These are phyloP conservation scores for Aspergillus heteromorphus DNA, from an alignment of 495 filamentous ascomycete genomes.

Conservation along the genomic window DNA sequence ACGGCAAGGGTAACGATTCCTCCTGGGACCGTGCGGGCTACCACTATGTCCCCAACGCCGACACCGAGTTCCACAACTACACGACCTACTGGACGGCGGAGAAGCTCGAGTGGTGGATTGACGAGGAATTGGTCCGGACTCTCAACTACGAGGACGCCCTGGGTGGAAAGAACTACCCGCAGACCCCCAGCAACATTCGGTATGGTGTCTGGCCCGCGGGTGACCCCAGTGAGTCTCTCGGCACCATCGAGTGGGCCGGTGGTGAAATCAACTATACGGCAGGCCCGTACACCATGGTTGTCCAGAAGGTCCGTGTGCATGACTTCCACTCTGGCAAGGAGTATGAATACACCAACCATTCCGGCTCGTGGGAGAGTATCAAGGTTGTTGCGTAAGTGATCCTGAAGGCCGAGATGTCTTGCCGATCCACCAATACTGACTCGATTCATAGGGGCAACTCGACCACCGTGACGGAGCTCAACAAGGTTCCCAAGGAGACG, in stretches of 20 bases:
- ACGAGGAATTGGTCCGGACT: conserved; percentile 63
- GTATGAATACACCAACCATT: conserved; percentile 63
- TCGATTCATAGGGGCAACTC: conserved; percentile 54
- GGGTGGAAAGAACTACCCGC: conserved; percentile 71
- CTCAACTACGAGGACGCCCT: conserved; percentile 48
- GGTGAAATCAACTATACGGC: conserved; percentile 65
- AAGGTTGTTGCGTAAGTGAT: conserved; percentile 54
- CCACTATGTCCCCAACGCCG: conserved; percentile 53
- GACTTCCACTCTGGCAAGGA: conserved; percentile 65
- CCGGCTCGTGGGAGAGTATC: conserved; percentile 67
- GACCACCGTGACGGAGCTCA: conserved; percentile 36
- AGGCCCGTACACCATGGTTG: conserved; percentile 75
- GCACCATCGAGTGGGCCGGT: conserved; percentile 71
- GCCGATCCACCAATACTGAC: not conserved
- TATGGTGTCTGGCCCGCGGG: conserved; percentile 86
- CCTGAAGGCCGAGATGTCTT: not conserved
- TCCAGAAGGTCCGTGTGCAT: conserved; percentile 58
- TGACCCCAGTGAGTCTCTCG: conserved; percentile 60
- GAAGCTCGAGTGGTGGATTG: conserved; percentile 76
- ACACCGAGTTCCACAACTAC: conserved; percentile 75
- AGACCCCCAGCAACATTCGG: conserved; percentile 84
- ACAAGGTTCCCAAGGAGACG: conserved; percentile 33
- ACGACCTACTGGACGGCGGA: conserved; percentile 81
- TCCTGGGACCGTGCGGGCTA: conserved; percentile 67
- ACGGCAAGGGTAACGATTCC: conserved; percentile 75